These are phyloP conservation scores for Penicillium atrosanguineum DNA, from an alignment of 495 filamentous ascomycete species.

Conservation along the genomic window DNA sequence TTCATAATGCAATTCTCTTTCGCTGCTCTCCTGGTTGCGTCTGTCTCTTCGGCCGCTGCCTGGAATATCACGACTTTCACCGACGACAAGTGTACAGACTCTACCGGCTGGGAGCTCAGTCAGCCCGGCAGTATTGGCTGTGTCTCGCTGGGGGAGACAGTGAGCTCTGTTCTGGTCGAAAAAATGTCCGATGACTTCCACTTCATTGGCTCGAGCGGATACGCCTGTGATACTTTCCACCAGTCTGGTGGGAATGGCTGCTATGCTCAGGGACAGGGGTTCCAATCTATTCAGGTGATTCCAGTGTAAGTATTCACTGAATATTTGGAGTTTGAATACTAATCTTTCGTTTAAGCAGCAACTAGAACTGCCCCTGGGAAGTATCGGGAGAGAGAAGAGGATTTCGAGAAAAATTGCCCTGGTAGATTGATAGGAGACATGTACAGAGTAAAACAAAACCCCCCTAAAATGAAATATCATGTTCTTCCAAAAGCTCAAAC, in stretches of 20 bases:
- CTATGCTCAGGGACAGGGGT: slow-evolving; percentile 5
- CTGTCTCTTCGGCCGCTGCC: slow-evolving; percentile 3
- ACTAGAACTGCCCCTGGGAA: too few relatives aligned
- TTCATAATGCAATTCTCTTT: slow-evolving; percentile 3
- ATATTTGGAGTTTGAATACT: not conserved
- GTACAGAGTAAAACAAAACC: too few relatives aligned
- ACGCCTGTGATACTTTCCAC: slow-evolving; percentile 1
- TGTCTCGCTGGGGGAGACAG: not conserved
- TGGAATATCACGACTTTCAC: slow-evolving; percentile 7
- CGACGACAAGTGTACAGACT: slow-evolving; percentile 4
- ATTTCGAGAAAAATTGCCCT: too few relatives aligned
- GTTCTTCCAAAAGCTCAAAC: too few relatives aligned
- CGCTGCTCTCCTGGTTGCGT: not conserved
- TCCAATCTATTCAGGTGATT: not conserved
- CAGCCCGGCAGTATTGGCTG: slow-evolving; percentile 2
- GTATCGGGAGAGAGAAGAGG: too few relatives aligned
- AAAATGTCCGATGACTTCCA: slow-evolving; percentile 5
- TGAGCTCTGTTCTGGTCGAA: slow-evolving; percentile 1
- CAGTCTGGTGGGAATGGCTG: slow-evolving; percentile 7
- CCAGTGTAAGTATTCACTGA: not conserved
- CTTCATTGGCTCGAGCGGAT: slow-evolving; percentile 1
- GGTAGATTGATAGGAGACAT: too few relatives aligned
- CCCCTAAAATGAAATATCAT: too few relatives aligned
- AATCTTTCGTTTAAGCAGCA: too few relatives aligned
- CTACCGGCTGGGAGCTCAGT: not conserved